Conservation (phyloP, 352 stramenopile species). For the Phytophthora fragariae region DNA sequence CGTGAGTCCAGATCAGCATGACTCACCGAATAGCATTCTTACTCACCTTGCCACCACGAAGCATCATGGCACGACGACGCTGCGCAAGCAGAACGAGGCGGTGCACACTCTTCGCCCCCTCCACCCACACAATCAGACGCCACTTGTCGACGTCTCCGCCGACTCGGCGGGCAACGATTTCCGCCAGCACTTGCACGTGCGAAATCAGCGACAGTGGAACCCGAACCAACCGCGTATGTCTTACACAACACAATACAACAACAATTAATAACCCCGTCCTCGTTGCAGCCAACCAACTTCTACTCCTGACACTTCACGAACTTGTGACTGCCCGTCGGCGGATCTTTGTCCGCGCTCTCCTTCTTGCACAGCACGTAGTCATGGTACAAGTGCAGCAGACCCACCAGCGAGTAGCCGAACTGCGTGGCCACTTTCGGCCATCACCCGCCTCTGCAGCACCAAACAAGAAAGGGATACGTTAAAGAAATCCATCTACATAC, state of each 20-base stretch:
- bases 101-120: conserved; percentile 76
- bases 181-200: conserved; percentile 83
- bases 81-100: conserved; percentile 74
- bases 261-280: neutral
- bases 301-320: neutral
- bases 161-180: conserved; percentile 78
- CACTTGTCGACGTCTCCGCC: conserved; percentile 75
- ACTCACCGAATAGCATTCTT: no score
- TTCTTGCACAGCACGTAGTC: conserved; percentile 86
- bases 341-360: conserved; percentile 23
- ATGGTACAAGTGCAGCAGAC: conserved; percentile 81
- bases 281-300: neutral
- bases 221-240: conserved; percentile 60
- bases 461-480: neutral
- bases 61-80: no score
- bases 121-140: conserved; percentile 83
- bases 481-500: neutral
- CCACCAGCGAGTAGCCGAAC: conserved; percentile 80
- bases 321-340: conserved; percentile 7
- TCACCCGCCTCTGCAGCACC: conserved; percentile 52
- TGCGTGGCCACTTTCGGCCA: conserved; percentile 76
- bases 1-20: no score
- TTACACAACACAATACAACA: conserved; percentile 24
- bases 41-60: no score
- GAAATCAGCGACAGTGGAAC: conserved; percentile 81